Evolutionary conservation across 1,284 basidiomycete genomes (phyloP), one percentile per base, ranked within the genome.

Genomic region (Cryptococcus sp.): DNA sequence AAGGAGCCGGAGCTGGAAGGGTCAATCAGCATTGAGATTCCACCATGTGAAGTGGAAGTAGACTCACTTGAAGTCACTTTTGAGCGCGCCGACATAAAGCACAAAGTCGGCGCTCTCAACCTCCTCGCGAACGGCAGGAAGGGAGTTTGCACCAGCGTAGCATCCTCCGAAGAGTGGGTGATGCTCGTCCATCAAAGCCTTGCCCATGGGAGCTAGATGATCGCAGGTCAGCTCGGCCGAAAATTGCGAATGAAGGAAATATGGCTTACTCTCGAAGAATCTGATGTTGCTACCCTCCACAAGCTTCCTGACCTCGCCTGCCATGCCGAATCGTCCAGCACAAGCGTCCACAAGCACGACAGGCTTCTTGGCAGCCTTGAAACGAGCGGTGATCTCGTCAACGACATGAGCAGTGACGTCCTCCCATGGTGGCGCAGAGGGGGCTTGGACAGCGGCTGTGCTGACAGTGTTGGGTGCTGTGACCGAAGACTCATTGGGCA

Each of bases 281-380:
- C 75, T 85, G 78, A 90, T 89, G 5, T 85, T 85, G 7, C 89
- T 90, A 50, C 82, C 82, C 57, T 84, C 79, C 52, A 90, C 79
- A 41, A 98, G 82, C 50, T 91, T 85, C 49, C 84, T 81, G 4
- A 90, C 81, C 70, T 90, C 87, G 1, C 84, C 73, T 41, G 84
- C 84, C 42, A 88, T 88, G 58, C 87, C 85, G 69, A 93, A 93
- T 15, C 93, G 85, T 54, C 87, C 83, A 0, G 90, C 84, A 71
- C 94, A 96, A 1, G 91, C 92, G 71, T 98, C 94, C 41, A 93
- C 86, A 17, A 97, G 84, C 52, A 96, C 84, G 55, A 92, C 81
- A 0, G 88, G 86, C 56, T 89, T 84, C 69, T 85, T 81, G 5
- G 88, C 88, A 11, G 82, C 79, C 49, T 86, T 80, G 46, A 92